Evolutionary conservation across 23 red algal genomes (phyloP).

Genomic region (Gracilaria domingensis): DNA sequence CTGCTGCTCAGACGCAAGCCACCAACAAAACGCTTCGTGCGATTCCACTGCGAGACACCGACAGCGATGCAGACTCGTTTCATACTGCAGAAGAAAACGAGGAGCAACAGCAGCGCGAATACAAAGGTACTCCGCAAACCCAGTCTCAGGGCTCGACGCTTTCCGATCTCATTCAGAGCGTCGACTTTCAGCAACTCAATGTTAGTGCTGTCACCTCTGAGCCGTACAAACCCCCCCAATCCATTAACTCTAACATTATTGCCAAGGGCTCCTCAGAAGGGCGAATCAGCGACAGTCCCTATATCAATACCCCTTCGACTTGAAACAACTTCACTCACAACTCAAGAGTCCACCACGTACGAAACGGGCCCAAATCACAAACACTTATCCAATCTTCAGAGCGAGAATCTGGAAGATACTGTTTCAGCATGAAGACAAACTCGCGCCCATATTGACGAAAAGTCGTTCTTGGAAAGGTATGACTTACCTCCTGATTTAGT

Average conservation of each 20-base stretch:
- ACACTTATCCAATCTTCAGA: neutral
- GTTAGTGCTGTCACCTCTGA: neutral
- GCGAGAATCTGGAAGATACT: constrained; percentile 50
- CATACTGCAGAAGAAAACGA: constrained; percentile 58
- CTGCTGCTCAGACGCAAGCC: neutral
- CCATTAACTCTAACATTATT: too few relatives aligned
- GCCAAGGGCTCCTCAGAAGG: too few relatives aligned
- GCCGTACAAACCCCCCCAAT: too few relatives aligned
- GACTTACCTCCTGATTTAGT: constrained; percentile 35
- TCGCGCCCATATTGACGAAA: neutral
- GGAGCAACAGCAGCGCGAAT: neutral
- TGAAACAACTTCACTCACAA: neutral
- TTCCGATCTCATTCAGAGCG: neutral
- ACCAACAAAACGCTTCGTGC: neutral
- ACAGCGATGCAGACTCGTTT: constrained; percentile 67
- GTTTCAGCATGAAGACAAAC: constrained; percentile 3
- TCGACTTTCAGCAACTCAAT: neutral
- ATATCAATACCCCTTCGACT: neutral
- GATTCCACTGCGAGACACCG: neutral
- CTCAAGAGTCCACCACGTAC: neutral
- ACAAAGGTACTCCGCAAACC: neutral
- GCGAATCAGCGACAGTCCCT: neutral
- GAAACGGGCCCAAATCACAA: neutral
- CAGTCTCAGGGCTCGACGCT: neutral
- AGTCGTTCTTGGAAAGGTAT: constrained; percentile 25